Conservation (phyloP, 1,284 basidiomycete species). For the Boletus calvinii region DNA sequence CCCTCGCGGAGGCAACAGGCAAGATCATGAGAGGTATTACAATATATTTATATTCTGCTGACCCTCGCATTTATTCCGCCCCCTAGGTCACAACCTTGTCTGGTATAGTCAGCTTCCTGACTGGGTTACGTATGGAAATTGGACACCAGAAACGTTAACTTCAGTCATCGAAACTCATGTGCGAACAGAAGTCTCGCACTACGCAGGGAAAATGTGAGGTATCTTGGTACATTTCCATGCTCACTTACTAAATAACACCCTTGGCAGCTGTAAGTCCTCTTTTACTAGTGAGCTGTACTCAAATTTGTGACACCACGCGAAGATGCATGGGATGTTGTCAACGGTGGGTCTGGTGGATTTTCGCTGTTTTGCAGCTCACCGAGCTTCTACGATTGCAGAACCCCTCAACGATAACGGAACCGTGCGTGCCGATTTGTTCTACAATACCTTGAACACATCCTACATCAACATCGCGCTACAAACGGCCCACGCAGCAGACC, state of each 20-base stretch:
- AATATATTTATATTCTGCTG: background rate
- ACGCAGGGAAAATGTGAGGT: conserved; percentile 15
- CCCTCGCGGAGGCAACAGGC: conserved; percentile 25
- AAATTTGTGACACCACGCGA: background rate
- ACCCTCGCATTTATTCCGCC: background rate
- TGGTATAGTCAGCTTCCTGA: conserved; percentile 20
- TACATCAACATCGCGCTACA: conserved; percentile 21
- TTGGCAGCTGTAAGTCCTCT: conserved; percentile 17
- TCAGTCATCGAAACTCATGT: conserved; percentile 22
- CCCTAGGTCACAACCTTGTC: conserved; percentile 22
- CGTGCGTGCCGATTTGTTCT: conserved; percentile 17
- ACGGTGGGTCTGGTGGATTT: conserved; percentile 12
- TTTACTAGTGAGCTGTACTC: background rate
- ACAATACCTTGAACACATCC: conserved; percentile 10
- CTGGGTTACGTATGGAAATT: conserved; percentile 21
- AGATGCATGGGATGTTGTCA: conserved; percentile 28
- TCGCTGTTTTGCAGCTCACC: background rate
- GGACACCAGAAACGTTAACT: conserved; percentile 18
- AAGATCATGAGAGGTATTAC: conserved; percentile 21
- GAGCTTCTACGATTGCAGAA: conserved; percentile 9
- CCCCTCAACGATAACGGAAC: conserved; percentile 18
- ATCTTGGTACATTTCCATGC: background rate
- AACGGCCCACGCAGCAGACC: conserved; percentile 18
- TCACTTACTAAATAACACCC: background rate
- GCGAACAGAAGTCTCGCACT: conserved; percentile 18